Percentiles rank a stretch among this genome's conserved stretches.
Evolutionary conservation across 805 yeast genomes (phyloP).

Genomic region (Blastobotrys peoriensis): DNA sequence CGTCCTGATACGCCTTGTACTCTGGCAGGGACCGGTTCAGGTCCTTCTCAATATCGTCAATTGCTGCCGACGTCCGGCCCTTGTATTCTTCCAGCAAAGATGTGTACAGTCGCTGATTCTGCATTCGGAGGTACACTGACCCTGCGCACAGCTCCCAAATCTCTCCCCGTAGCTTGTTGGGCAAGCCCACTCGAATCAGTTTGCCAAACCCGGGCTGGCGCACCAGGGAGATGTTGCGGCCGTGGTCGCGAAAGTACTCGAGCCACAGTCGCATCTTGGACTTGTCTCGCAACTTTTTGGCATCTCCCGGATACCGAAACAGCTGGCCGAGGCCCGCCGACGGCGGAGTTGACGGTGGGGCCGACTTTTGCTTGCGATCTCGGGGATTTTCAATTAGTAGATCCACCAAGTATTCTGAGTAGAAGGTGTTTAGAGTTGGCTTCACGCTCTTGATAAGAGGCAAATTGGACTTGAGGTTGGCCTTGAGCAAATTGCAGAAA

Average conservation of each 20-base stretch:
- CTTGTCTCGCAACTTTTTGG: constrained; percentile 68
- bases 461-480: constrained; percentile 55
- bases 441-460: constrained; percentile 53
- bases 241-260: constrained; percentile 77
- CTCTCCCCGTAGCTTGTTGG: constrained; percentile 92
- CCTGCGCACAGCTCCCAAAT: constrained; percentile 93
- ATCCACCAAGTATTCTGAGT: constrained; percentile 75
- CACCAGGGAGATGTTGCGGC: constrained; percentile 72
- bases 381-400: constrained; percentile 12
- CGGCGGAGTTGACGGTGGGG: constrained; percentile 28
- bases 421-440: constrained; percentile 63
- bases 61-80: constrained; percentile 69
- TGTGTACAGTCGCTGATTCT: constrained; percentile 54
- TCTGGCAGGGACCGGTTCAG: constrained; percentile 92
- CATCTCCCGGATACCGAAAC: constrained; percentile 87
- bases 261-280: constrained; percentile 90
- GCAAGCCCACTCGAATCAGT: constrained; percentile 83
- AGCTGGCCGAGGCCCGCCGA: constrained; percentile 87
- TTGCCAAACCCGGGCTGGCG: constrained; percentile 74
- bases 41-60: constrained; percentile 96
- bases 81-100: constrained; percentile 52
- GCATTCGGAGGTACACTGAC: constrained; percentile 66
- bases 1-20: constrained; percentile 84
- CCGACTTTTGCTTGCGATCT: constrained; percentile 1
- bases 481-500: constrained; percentile 65